phyloP scores from a whole-genome alignment of 441 rosid species.

The Biscutella auriculata region DNA sequence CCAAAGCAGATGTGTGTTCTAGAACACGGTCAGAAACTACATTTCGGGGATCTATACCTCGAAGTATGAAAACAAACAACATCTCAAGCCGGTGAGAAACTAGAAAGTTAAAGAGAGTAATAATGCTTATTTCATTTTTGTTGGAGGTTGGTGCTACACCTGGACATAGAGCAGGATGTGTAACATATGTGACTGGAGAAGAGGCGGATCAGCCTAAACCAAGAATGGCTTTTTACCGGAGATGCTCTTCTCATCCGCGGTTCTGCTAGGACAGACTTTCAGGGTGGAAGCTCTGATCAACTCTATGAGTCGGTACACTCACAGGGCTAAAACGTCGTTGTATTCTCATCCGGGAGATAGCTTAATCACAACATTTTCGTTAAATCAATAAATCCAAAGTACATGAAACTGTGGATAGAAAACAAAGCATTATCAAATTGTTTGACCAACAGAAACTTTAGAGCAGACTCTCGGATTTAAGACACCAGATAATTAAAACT shows the following conservation, averaged over 20 bases:
- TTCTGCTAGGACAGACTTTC: constrained; percentile 95
- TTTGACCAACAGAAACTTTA: constrained; percentile 22
- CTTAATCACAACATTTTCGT: no score
- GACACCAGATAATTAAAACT: no score
- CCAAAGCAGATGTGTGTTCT: constrained; percentile 69
- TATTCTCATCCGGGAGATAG: no score
- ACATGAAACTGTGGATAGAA: no score
- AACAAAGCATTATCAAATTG: no score
- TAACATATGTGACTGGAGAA: constrained; percentile 82
- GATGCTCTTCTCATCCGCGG: constrained; percentile 83
- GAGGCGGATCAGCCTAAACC: constrained; percentile 77
- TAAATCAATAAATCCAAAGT: no score
- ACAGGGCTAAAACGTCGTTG: no score
- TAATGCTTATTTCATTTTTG: not conserved
- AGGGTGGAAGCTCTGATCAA: constrained; percentile 80
- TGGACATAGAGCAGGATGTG: constrained; percentile 84
- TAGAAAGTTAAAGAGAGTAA: not conserved
- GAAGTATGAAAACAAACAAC: constrained; percentile 37
- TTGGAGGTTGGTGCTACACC: constrained; percentile 82
- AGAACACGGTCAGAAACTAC: constrained; percentile 56
- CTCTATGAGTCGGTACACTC: constrained; percentile 85
- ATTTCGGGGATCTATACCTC: constrained; percentile 53
- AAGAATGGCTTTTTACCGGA: constrained; percentile 88
- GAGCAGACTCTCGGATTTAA: constrained; percentile 20
- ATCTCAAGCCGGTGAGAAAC: not conserved